Evolutionary conservation across 768 basidiomycete species (phyloP), one percentile per base, ranked within the genome.

Genomic region (Hemileccinum rubropunctum): DNA sequence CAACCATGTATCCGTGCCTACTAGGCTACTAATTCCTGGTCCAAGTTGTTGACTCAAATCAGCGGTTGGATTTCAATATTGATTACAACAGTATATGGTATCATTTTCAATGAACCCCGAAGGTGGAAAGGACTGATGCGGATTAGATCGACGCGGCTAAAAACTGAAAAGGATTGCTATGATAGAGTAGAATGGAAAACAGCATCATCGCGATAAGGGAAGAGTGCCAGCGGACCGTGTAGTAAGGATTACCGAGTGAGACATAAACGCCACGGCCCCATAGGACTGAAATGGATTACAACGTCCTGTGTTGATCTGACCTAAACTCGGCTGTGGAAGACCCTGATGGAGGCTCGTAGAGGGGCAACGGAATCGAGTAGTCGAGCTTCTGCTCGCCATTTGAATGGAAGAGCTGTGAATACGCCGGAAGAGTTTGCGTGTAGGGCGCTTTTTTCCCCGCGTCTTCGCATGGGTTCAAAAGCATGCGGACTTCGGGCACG

Each of bases 301-400:
- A 27, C 23, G 43, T 41, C 32, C 46, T 53, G 36, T 45, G 50
- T n/a, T 48, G 42, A 41, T 55, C 32, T 33, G 43, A 50, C 34
- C 6, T 32, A 23, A 36, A 27, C 32, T 32, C 41, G 39, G 48
- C 43, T 21, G 46, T 35, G 0, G 49, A 57, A 30, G 54, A 38
- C n/a, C 45, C 33, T 14, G 35, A 39, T 17, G 56, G 54, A 47
- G 80, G 83, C 14, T 78, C 79, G 60, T 88, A 88, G 20, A 78
- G 71, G 0, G 88, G 89, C 37, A 88, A 68, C 13, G 82, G 84
- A 14, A 43, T 58, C n/a, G 77, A 79, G 52, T 79, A 75, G 60
- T 91, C 88, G 42, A 87, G 73, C 69, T 82, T 86, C 47, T 76
- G 76, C 45, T 89, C 84, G 15, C 91, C 90, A 57, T 88, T 86